phyloP scores from a whole-genome alignment of 2,329 filamentous ascomycete genomes.

The Pseudomassariella vexata region DNA sequence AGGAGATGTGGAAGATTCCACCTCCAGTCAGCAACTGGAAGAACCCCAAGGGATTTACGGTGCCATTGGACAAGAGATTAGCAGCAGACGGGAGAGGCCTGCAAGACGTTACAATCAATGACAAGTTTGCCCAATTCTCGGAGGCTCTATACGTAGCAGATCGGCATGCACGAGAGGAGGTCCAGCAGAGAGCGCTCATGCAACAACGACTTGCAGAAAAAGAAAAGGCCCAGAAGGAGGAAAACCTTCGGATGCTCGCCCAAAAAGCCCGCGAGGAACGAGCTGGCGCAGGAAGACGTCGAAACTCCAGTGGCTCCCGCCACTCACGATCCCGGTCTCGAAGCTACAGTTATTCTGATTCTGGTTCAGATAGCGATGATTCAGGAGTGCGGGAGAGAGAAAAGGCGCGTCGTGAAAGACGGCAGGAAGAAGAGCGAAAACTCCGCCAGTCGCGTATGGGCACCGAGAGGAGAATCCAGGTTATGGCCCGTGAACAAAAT shows the following conservation, averaged over 20 bases:
- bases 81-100: conserved; percentile 88
- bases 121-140: conserved; percentile 95
- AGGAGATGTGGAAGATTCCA: conserved; percentile 87
- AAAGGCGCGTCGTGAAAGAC: conserved; percentile 68
- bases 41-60: conserved; percentile 97
- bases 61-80: conserved; percentile 89
- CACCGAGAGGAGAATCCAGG: conserved; percentile 81
- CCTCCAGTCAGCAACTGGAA: conserved; percentile 98
- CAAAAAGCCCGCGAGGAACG: conserved; percentile 88
- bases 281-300: conserved; percentile 44
- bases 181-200: conserved; percentile 87
- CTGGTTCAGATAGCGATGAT: conserved; percentile 54
- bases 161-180: conserved; percentile 89
- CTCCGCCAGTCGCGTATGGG: conserved; percentile 94
- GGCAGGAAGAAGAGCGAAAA: conserved; percentile 81
- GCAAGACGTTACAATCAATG: conserved; percentile 93
- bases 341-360: conserved; percentile 49
- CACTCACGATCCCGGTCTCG: conserved; percentile 38
- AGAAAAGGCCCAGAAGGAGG: conserved; percentile 91
- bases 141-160: conserved; percentile 94
- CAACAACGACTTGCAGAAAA: conserved; percentile 95
- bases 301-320: conserved; percentile 33
- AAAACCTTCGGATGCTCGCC: conserved; percentile 79
- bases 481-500: conserved; percentile 91
- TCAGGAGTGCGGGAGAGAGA: conserved; percentile 71